Evolutionary conservation across 192 early-diverging fungal genomes (phyloP), one percentile per base, ranked within the genome.

Genomic region (Podila horticola): DNA sequence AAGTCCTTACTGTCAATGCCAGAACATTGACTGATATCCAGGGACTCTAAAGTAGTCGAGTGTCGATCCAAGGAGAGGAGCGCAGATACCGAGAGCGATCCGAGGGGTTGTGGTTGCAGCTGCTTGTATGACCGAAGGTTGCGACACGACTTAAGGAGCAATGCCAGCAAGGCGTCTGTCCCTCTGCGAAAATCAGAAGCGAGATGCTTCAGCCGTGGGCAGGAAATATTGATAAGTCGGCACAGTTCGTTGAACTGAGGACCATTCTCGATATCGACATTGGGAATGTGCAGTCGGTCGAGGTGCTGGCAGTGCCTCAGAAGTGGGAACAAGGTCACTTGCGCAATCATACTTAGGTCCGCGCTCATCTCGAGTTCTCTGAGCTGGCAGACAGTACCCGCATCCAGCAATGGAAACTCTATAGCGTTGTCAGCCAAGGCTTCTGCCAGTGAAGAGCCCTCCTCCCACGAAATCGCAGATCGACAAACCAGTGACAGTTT

Each of bases 1-100:
- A 79, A 4, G 22, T 72, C 48, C 30, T 68, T 62, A 41, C 69
- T 79, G 26, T 58, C 49, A 31, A 79, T 57, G 2, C 30, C 24
- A 1, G 3, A 19, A 41, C 69, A 52, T 0, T 36, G 45, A 26
- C 64, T 55, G n/a, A 79, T 26, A 33, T 69, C 58, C 3, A 72
- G 51, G 22, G n/a, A 58, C 26, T 79, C 69, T 19, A 79, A 22
- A 2, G 75, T 72, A 8, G 8, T 41, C 17, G 62, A 33, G 33
- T 72, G 69, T 45, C 24, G 65, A 59, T 64, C 34, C 10, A 36
- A 34, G 13, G 64, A 12, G 34, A 64, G 20, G 2, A 79, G 60
- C 0, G 59, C 51, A 0, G 57, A 7, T 1, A 63, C 62, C 5
- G 69, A 62, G 17, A 50, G 59, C 12, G 48, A 33, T 3, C 66